These are phyloP conservation scores for Capsicum pubescens DNA, from an alignment of 257 asterid species.

Conservation along the genomic window DNA sequence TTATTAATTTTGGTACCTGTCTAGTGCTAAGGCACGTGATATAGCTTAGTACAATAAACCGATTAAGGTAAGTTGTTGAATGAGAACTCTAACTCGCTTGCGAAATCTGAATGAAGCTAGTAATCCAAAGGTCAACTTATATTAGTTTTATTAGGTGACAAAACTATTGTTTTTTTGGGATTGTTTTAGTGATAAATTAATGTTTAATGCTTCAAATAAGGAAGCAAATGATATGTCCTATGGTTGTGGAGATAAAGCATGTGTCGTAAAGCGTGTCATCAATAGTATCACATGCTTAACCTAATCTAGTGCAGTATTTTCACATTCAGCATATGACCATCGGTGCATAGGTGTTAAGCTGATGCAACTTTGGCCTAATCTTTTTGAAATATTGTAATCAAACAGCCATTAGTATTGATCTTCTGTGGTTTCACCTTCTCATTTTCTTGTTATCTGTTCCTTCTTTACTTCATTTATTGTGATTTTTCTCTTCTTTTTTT, in stretches of 20 bases:
- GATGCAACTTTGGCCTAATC: not conserved
- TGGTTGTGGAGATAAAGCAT: not conserved
- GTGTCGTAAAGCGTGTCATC: slow-evolving; percentile 8
- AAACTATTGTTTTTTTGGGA: not conserved
- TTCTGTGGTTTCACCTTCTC: not conserved
- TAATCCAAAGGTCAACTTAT: not conserved
- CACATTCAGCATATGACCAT: not conserved
- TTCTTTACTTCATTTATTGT: not conserved
- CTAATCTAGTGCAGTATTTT: not conserved
- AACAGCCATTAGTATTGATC: not conserved
- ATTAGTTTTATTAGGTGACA: not conserved
- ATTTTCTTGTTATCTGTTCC: not conserved
- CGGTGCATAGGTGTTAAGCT: not conserved
- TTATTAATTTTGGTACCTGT: not conserved
- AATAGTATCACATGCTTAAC: not conserved
- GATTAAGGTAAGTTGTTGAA: not conserved
- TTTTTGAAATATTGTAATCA: not conserved
- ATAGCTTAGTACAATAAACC: not conserved
- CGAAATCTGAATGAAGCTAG: not conserved
- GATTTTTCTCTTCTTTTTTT: not conserved
- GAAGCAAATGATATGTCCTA: not conserved
- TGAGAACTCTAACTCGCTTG: slow-evolving; percentile 7
- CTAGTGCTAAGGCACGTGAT: slow-evolving; percentile 1
- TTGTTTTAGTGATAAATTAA: slow-evolving; percentile 8
- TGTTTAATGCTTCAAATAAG: not conserved